Percentiles rank a stretch among this genome's conserved stretches.
Evolutionary conservation across 1,284 basidiomycete genomes (phyloP).

Genomic region (Volvariella volvacea): DNA sequence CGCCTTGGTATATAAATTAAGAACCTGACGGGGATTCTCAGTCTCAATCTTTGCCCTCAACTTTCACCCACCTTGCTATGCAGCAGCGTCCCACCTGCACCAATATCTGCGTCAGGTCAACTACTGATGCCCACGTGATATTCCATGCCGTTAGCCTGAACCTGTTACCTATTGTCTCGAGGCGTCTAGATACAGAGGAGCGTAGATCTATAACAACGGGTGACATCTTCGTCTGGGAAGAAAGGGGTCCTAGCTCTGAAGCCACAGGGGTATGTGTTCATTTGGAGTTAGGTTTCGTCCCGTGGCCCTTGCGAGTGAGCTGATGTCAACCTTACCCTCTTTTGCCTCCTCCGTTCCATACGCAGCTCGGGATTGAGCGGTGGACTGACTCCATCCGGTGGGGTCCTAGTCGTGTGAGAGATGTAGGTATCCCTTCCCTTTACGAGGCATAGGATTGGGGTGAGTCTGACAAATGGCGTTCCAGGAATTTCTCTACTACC

Average conservation of each 20-base stretch:
- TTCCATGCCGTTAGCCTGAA: conserved; percentile 65
- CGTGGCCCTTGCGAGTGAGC: not conserved
- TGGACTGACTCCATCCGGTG: conserved; percentile 79
- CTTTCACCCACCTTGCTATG: conserved; percentile 10
- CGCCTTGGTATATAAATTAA: conserved; percentile 11
- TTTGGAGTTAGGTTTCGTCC: conserved; percentile 4
- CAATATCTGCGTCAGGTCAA: conserved; percentile 37
- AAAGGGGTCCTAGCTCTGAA: conserved; percentile 66
- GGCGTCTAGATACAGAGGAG: conserved; percentile 71
- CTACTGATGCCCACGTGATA: conserved; percentile 65
- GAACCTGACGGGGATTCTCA: conserved; percentile 3
- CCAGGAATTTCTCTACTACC: conserved; percentile 74
- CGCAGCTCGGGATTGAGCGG: conserved; percentile 65
- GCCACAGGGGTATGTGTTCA: conserved; percentile 47
- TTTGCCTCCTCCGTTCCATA: conserved; percentile 1
- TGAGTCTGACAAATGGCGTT: conserved; percentile 8
- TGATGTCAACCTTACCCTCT: not conserved
- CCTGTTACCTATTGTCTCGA: conserved; percentile 61
- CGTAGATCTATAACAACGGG: conserved; percentile 56
- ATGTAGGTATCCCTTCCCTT: conserved; percentile 36
- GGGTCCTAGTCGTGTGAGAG: conserved; percentile 71
- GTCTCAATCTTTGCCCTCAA: conserved; percentile 9
- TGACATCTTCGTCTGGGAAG: conserved; percentile 80
- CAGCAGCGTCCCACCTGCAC: conserved; percentile 40
- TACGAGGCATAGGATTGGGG: too few relatives aligned